Evolutionary conservation across 495 filamentous ascomycete species (phyloP).

Genomic region (Aspergillus cavernicola): DNA sequence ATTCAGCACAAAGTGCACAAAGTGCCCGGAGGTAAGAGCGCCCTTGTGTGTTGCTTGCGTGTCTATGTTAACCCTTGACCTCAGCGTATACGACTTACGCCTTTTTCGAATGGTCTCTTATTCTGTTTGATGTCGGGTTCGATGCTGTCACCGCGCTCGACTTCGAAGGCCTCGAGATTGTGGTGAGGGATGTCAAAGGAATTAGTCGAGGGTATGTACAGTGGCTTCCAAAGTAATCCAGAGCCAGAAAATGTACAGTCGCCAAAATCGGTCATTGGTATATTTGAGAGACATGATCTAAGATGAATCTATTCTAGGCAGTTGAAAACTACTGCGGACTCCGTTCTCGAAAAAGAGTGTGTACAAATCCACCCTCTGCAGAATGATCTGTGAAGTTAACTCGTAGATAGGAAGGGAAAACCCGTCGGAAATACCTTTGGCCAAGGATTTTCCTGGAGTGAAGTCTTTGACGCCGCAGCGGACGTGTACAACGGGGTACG

Average conservation of each 20-base stretch:
- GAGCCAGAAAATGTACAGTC: slow-evolving; percentile 50
- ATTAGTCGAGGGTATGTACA: slow-evolving; percentile 98
- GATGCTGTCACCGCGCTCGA: slow-evolving; percentile 96
- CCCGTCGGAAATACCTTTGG: slow-evolving; percentile 66
- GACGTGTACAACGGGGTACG: slow-evolving; percentile 91
- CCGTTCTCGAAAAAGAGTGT: slow-evolving; percentile 86
- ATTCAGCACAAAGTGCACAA: slow-evolving; percentile 98
- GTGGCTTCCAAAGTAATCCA: slow-evolving; percentile 84
- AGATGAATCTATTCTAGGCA: slow-evolving; percentile 45
- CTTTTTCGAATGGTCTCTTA: slow-evolving; percentile 96
- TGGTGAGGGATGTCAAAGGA: slow-evolving; percentile 85
- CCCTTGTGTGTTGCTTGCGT: background rate
- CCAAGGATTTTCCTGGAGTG: slow-evolving; percentile 66
- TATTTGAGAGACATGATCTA: slow-evolving; percentile 41
- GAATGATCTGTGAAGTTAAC: slow-evolving; percentile 28
- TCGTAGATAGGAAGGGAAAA: slow-evolving; percentile 68
- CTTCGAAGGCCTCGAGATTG: slow-evolving; percentile 85
- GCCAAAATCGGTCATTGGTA: slow-evolving; percentile 31
- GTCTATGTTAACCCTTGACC: background rate
- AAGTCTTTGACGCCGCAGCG: slow-evolving; percentile 74
- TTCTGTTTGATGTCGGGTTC: slow-evolving; percentile 93
- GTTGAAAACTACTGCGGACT: slow-evolving; percentile 64
- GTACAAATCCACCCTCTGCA: slow-evolving; percentile 31
- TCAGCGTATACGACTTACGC: slow-evolving; percentile 96
- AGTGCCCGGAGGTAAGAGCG: slow-evolving; percentile 78